Conservation (phyloP, 805 yeast genomes). For the Starmerella lactis-condensi region DNA sequence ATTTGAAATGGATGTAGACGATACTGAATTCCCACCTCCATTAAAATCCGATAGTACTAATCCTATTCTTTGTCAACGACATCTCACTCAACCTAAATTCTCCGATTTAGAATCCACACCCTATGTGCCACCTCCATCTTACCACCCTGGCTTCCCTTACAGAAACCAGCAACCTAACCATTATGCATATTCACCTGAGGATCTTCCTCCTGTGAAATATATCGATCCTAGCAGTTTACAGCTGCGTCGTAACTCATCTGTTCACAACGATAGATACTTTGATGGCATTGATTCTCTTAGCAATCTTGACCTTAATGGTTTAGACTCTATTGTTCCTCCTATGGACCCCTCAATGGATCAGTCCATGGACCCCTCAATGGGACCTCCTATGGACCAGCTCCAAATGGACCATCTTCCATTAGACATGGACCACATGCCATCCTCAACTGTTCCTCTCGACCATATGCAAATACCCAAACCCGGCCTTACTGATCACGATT, state of each 20-base stretch:
- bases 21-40: slow-evolving; percentile 7
- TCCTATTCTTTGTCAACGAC: slow-evolving; percentile 6
- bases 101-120: slow-evolving; percentile 3
- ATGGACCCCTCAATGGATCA: too few relatives aligned
- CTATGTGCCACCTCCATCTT: slow-evolving; percentile 4
- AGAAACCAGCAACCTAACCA: background rate
- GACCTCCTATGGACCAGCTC: too few relatives aligned
- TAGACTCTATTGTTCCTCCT: too few relatives aligned
- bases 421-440: too few relatives aligned
- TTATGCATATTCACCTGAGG: slow-evolving; percentile 3
- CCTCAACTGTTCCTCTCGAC: too few relatives aligned
- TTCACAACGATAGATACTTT: too few relatives aligned
- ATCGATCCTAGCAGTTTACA: slow-evolving; percentile 12
- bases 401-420: too few relatives aligned
- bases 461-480: too few relatives aligned
- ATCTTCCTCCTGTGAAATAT: slow-evolving; percentile 8
- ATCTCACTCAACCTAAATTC: slow-evolving; percentile 8
- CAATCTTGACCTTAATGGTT: too few relatives aligned
- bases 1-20: slow-evolving; percentile 13
- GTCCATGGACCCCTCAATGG: too few relatives aligned
- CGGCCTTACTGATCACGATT: too few relatives aligned
- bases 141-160: slow-evolving; percentile 1
- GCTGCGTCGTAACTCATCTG: slow-evolving; percentile 3
- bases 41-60: slow-evolving; percentile 2
- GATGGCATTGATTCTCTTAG: too few relatives aligned